A percentile compares a stretch with the other conserved stretches of the same genome.
phyloP scores from a whole-genome alignment of 148 eudicot species.

The Camellia japonica region DNA sequence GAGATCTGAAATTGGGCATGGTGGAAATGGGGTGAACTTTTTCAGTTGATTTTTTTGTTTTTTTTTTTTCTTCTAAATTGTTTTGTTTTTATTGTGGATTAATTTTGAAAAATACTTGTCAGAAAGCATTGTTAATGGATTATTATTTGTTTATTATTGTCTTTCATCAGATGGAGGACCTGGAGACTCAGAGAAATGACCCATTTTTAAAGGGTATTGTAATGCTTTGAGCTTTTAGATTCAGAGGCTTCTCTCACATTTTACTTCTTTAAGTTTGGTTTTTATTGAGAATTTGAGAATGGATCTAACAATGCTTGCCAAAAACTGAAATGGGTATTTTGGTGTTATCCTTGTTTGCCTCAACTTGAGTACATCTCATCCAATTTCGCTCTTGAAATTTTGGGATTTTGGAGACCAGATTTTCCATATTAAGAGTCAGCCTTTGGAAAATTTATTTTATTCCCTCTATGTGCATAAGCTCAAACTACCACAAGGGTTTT shows the following conservation, averaged over 20 bases:
- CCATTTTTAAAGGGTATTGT: neutral
- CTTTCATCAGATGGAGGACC: neutral
- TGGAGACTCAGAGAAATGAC: neutral
- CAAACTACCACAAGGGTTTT: neutral
- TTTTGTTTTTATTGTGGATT: no score
- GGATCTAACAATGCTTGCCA: neutral
- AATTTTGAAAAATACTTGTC: no score
- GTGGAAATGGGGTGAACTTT: slow-evolving; percentile 4
- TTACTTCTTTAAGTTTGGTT: neutral
- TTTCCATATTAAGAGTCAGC: neutral
- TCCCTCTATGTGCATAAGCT: neutral
- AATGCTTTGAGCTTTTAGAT: neutral
- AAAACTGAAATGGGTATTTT: neutral
- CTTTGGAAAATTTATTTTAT: neutral
- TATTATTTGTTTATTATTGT: no score
- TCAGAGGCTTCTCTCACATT: neutral
- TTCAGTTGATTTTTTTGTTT: neutral
- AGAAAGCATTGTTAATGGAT: no score
- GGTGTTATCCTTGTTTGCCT: neutral
- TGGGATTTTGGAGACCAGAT: neutral
- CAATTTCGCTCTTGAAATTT: neutral
- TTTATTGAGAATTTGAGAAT: neutral
- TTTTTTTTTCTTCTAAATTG: neutral
- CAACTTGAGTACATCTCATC: neutral
- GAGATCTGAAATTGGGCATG: slow-evolving; percentile 5